Conservation (phyloP, 495 filamentous ascomycete genomes). For the Glarea lozoyensis region DNA sequence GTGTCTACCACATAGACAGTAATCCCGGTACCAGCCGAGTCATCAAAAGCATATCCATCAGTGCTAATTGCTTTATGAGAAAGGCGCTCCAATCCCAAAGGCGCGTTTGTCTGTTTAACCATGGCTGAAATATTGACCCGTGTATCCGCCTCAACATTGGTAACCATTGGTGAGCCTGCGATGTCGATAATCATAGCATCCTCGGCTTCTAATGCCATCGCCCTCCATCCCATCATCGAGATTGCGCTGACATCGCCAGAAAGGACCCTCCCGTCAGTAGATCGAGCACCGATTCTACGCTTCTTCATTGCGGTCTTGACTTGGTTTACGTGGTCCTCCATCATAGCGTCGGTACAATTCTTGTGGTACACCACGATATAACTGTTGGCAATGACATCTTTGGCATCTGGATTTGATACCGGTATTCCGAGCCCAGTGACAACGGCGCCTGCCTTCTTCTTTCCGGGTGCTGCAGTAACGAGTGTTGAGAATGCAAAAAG, state of each 20-base stretch:
- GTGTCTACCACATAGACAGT: slow-evolving; percentile 49
- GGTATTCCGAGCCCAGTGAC: slow-evolving; percentile 27
- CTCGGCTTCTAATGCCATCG: slow-evolving; percentile 35
- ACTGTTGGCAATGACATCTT: slow-evolving; percentile 32
- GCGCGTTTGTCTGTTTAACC: slow-evolving; percentile 36
- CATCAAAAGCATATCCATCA: slow-evolving; percentile 49
- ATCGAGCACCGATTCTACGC: slow-evolving; percentile 37
- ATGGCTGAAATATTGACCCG: slow-evolving; percentile 27
- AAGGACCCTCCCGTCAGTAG: slow-evolving; percentile 29
- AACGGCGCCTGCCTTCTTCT: background rate
- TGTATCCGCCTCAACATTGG: slow-evolving; percentile 27
- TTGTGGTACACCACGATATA: slow-evolving; percentile 46
- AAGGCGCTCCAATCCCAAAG: slow-evolving; percentile 51
- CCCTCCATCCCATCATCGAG: slow-evolving; percentile 35
- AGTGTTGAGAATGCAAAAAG: slow-evolving; percentile 3
- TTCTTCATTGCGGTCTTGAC: slow-evolving; percentile 35
- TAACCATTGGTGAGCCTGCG: slow-evolving; percentile 19
- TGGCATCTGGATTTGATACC: slow-evolving; percentile 24
- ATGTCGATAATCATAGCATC: slow-evolving; percentile 29
- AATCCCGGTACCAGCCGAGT: slow-evolving; percentile 39
- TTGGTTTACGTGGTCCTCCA: slow-evolving; percentile 30
- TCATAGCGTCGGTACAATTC: slow-evolving; percentile 29
- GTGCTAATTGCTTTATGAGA: slow-evolving; percentile 37
- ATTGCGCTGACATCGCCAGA: slow-evolving; percentile 32
- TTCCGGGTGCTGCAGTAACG: slow-evolving; percentile 2